A percentile compares a stretch with the other conserved stretches of the same genome.
These are phyloP conservation scores for Amyloporia xantha DNA, from an alignment of 768 basidiomycete genomes.

Conservation along the genomic window DNA sequence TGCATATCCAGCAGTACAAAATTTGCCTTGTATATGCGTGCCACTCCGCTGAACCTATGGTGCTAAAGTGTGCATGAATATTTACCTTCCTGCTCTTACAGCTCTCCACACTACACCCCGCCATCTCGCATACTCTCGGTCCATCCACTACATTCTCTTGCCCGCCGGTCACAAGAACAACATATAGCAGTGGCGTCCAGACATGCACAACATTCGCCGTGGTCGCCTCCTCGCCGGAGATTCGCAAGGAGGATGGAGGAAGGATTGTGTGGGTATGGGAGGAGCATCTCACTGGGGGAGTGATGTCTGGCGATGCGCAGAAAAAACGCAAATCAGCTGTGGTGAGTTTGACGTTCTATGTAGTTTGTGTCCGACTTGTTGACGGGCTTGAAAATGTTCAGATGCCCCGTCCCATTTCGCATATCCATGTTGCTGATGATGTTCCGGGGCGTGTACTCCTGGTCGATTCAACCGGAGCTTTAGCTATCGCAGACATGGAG, in stretches of 20 bases:
- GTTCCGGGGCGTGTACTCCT: constrained; percentile 25
- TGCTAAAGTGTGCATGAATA: neutral
- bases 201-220: constrained; percentile 50
- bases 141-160: constrained; percentile 57
- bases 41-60: no score
- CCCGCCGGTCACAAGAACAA: constrained; percentile 43
- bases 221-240: constrained; percentile 41
- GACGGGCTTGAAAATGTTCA: constrained; percentile 1
- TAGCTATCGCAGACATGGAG: constrained; percentile 26
- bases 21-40: no score
- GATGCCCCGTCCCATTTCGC: constrained; percentile 38
- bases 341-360: constrained; percentile 31
- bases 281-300: constrained; percentile 32
- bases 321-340: constrained; percentile 36
- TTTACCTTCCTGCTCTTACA: constrained; percentile 24
- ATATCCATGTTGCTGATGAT: constrained; percentile 28
- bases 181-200: constrained; percentile 26
- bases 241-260: constrained; percentile 33
- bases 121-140: constrained; percentile 63
- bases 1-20: neutral
- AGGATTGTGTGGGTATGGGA: constrained; percentile 59
- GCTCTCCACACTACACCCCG: constrained; percentile 59
- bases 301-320: constrained; percentile 20
- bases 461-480: constrained; percentile 26
- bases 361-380: neutral